phyloP scores from a whole-genome alignment of 1,284 basidiomycete species.

The Tilletia caries region DNA sequence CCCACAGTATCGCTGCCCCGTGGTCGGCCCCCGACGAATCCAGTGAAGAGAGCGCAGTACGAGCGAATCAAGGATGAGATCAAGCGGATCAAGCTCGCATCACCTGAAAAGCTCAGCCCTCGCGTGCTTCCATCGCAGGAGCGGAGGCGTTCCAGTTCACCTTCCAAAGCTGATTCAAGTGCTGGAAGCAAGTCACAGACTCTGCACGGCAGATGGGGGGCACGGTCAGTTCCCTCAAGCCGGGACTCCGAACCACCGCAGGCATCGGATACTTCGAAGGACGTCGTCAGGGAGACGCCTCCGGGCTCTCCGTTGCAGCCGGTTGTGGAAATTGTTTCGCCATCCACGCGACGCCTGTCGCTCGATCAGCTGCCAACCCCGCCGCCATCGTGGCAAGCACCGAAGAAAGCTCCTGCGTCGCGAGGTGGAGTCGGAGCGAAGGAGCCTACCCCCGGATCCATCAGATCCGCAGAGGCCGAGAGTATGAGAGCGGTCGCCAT shows the following conservation, averaged over 20 bases:
- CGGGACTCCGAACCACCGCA: neutral
- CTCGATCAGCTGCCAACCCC: neutral
- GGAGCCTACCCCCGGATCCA: neutral
- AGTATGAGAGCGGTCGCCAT: neutral
- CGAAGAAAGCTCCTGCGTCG: neutral
- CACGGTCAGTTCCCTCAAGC: neutral
- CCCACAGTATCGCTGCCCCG: neutral
- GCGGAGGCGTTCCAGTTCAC: neutral
- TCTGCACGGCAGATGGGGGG: neutral
- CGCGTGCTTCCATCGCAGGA: neutral
- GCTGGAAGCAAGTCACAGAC: neutral
- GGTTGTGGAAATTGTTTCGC: neutral
- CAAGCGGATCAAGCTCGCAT: neutral
- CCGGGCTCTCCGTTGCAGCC: neutral
- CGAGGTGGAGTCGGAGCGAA: neutral
- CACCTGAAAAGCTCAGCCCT: neutral
- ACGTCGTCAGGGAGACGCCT: neutral
- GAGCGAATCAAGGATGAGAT: neutral
- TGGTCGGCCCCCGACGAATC: neutral
- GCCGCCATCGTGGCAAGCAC: neutral
- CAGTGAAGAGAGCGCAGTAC: neutral
- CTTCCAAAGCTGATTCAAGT: neutral
- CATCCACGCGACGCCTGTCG: neutral
- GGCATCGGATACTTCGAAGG: neutral
- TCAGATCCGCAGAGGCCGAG: neutral